A percentile compares a stretch with the other conserved stretches of the same genome.
Evolutionary conservation across 148 eudicot species (phyloP).

Genomic region (Rhododendron griersonianum): DNA sequence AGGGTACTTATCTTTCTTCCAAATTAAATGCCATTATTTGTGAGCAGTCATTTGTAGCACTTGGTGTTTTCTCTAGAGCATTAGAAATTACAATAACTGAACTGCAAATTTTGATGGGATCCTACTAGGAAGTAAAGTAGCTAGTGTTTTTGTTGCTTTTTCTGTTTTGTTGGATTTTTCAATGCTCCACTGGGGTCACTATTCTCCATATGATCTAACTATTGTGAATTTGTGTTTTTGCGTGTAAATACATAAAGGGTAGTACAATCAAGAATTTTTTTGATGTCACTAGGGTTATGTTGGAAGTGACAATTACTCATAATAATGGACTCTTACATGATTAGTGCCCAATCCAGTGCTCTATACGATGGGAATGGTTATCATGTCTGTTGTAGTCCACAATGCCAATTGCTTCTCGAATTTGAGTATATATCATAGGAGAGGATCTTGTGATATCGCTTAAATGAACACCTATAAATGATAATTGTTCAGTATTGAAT

Average conservation of each 20-base stretch:
- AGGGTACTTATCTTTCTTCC: conserved; percentile 46
- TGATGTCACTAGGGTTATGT: not conserved
- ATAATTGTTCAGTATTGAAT: not conserved
- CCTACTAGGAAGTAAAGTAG: not conserved
- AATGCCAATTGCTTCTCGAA: not conserved
- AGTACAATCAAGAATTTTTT: not conserved
- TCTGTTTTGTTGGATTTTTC: not conserved
- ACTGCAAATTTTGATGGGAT: not conserved
- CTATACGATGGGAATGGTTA: not conserved
- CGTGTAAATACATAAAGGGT: not conserved
- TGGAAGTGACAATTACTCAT: not conserved
- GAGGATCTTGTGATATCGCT: not conserved
- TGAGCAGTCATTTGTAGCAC: not conserved
- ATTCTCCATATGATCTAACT: not conserved
- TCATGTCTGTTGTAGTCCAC: not conserved
- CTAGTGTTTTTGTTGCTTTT: not conserved
- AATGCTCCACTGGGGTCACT: not conserved
- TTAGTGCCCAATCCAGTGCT: not conserved
- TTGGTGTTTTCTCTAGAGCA: not conserved
- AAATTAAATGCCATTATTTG: not conserved
- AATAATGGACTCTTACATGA: not conserved
- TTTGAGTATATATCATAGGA: not conserved
- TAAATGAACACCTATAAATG: not conserved
- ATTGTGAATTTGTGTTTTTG: not conserved
- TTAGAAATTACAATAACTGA: not conserved